phyloP scores from a whole-genome alignment of 441 rosid genomes.

The Rhodomyrtus psidioides region DNA sequence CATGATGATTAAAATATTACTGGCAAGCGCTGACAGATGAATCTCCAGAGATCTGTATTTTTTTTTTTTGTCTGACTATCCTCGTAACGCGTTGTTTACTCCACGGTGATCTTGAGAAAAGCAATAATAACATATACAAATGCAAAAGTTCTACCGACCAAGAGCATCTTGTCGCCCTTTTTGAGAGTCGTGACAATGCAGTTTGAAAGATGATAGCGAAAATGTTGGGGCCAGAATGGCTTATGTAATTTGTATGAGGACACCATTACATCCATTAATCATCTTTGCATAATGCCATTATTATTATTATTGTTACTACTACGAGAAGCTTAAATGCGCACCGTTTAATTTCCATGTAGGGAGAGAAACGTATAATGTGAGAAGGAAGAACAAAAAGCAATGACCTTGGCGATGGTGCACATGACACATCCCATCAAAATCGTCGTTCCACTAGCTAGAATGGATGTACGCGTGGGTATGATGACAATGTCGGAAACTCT shows the following conservation, averaged over 20 bases:
- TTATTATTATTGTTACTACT: not conserved
- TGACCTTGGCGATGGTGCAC: too few species aligned
- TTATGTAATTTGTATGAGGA: not conserved
- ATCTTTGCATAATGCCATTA: too few species aligned
- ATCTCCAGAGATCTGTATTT: not conserved
- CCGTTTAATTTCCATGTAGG: not conserved
- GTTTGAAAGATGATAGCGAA: not conserved
- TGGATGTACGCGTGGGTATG: not conserved
- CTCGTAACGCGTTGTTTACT: not conserved
- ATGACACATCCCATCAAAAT: not conserved
- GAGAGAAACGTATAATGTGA: not conserved
- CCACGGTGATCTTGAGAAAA: not conserved
- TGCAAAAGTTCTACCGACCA: too few species aligned
- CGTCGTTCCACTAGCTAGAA: not conserved
- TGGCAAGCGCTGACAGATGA: accelerated
- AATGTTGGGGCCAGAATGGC: not conserved
- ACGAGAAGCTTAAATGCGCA: not conserved
- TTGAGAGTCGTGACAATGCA: not conserved
- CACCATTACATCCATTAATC: not conserved
- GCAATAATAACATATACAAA: not conserved
- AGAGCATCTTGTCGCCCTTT: not conserved
- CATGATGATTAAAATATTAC: not conserved
- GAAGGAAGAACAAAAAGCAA: not conserved
- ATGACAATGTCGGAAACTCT: not conserved
- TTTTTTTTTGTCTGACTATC: not conserved